A percentile compares a stretch with the other conserved stretches of the same genome.
phyloP scores from a whole-genome alignment of 345 rosid genomes.

The Bruguiera sexangula region DNA sequence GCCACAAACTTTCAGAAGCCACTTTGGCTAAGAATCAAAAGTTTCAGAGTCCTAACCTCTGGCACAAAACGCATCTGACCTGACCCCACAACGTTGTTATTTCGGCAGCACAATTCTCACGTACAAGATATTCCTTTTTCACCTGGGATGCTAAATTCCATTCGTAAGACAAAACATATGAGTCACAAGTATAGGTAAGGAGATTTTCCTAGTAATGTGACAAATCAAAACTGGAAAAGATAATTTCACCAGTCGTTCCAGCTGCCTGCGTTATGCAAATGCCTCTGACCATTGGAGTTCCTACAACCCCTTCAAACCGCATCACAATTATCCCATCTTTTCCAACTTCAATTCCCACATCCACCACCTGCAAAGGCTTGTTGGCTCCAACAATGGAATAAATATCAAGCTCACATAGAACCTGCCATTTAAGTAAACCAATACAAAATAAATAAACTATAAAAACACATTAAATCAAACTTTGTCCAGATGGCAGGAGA shows the following conservation, averaged over 20 bases:
- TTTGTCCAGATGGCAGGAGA: no score
- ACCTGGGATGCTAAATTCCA: slow-evolving; percentile 13
- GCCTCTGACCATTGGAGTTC: slow-evolving; percentile 20
- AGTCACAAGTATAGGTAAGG: background rate
- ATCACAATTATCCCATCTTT: slow-evolving; percentile 11
- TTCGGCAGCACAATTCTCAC: slow-evolving; percentile 13
- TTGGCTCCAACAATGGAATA: slow-evolving; percentile 21
- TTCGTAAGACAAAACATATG: slow-evolving; percentile 3
- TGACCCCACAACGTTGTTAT: slow-evolving; percentile 3
- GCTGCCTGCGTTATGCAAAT: slow-evolving; percentile 18
- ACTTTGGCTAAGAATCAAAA: background rate
- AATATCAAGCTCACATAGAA: slow-evolving; percentile 20
- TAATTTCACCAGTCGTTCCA: background rate
- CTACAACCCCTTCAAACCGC: slow-evolving; percentile 22
- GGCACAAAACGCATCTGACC: slow-evolving; percentile 7
- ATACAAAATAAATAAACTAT: background rate
- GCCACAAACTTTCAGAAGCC: no score
- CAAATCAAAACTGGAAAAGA: slow-evolving; percentile 2
- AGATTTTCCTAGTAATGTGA: background rate
- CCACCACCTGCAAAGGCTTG: slow-evolving; percentile 15
- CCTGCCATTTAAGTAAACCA: slow-evolving; percentile 5
- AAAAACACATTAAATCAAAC: background rate
- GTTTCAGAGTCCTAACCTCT: background rate
- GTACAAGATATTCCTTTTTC: slow-evolving; percentile 4
- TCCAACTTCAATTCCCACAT: slow-evolving; percentile 10